Evolutionary conservation across 768 basidiomycete genomes (phyloP), one percentile per base, ranked within the genome.

Genomic region (Tulasnella sp.): DNA sequence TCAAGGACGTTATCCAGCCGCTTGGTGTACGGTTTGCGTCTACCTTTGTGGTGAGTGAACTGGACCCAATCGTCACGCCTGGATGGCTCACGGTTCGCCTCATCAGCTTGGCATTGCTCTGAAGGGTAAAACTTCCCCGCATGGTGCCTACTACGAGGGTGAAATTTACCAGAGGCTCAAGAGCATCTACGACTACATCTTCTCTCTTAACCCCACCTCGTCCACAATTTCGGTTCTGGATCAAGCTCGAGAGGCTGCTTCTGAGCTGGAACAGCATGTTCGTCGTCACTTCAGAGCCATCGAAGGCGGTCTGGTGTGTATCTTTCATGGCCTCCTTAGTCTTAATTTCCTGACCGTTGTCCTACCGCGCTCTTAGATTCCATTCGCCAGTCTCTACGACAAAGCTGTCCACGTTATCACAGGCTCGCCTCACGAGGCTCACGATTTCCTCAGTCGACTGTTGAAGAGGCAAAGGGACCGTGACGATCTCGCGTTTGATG

Each of bases 1-100:
- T 93, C 22, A 88, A 89, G 18, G 90, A 93, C 82, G 93, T 95
- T 7, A 83, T 95, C 80, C 92, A 89, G 83, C 83, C 87, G 48
- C 88, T 93, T 1, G 92, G 94, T 22, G 86, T 94, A 31, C 86
- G 90, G 81, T 96, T 94, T 93, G 90, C 88, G 41, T 92, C 93
- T 11, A 84, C 86, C 28, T 92, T 94, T 72, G 86, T 95, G 44
- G 94, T 95, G 81, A 91, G 87, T 40, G 14, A 2, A 11, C 12
- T n/a, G 9, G 58, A 60, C 3, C 46, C 24, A 44, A 8, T n/a
- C 9, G 9, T 44, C 22, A 79, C 3, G 42, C 16, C 6, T 7
- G 20, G 1, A 3, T 76, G 78, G n/a, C 46, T 44, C 42, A 41
- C 16, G 40, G n/a, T 12, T 37, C 18, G 42, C 22, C 14, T 40